These are phyloP conservation scores for Vigna trinervia DNA, from an alignment of 306 rosid species.

Conservation along the genomic window DNA sequence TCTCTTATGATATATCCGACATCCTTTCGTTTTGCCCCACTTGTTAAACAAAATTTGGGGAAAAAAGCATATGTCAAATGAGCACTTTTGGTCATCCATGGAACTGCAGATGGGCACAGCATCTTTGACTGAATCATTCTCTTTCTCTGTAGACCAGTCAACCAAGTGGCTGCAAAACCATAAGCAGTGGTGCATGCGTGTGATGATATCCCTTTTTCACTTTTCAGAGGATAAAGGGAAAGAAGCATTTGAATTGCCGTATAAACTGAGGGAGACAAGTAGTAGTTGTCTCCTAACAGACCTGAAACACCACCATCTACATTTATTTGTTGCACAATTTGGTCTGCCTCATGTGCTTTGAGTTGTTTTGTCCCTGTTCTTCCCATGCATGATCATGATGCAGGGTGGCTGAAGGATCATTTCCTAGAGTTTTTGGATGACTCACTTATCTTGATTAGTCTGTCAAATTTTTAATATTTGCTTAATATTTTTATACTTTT, in stretches of 20 bases:
- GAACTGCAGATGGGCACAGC: conserved; percentile 22
- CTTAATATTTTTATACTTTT: background rate
- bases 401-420: background rate
- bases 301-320: conserved; percentile 7
- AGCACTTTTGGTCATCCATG: conserved; percentile 32
- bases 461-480: background rate
- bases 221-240: conserved; percentile 43
- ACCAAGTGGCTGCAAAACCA: conserved; percentile 44
- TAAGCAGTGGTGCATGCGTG: conserved; percentile 43
- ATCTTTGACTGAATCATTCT: conserved; percentile 48
- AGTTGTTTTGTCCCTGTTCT: background rate
- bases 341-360: conserved; percentile 1
- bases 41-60: conserved; percentile 17
- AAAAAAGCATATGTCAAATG: conserved; percentile 40
- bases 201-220: conserved; percentile 43
- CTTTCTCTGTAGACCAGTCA: conserved; percentile 35
- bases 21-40: background rate
- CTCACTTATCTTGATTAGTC: background rate
- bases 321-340: conserved; percentile 33
- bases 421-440: background rate
- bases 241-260: conserved; percentile 19
- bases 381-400: conserved; percentile 12
- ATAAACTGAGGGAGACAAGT: conserved; percentile 12
- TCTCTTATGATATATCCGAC: conserved; percentile 25
- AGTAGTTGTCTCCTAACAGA: conserved; percentile 39